These are phyloP conservation scores for Remersonia thermophila DNA, from an alignment of 2,329 filamentous ascomycete species.

Conservation along the genomic window DNA sequence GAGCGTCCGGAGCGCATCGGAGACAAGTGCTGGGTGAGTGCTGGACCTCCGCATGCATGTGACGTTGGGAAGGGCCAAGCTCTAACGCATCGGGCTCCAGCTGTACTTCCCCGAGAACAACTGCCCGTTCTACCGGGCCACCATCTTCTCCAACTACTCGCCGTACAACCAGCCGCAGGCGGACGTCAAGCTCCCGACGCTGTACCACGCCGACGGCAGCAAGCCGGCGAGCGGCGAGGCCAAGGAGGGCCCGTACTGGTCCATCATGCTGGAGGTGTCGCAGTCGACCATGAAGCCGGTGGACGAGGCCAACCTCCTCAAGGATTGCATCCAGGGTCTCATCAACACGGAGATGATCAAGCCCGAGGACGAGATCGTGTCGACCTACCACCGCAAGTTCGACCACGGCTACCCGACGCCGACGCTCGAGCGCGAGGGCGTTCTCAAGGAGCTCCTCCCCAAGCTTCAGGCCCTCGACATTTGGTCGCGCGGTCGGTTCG, in stretches of 20 bases:
- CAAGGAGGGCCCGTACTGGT: slow-evolving; percentile 94
- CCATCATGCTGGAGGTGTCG: slow-evolving; percentile 97
- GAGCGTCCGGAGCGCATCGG: slow-evolving; percentile 88
- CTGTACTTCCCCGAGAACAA: slow-evolving; percentile 98
- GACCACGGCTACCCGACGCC: slow-evolving; percentile 98
- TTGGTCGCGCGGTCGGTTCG: slow-evolving; percentile 90
- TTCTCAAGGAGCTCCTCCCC: slow-evolving; percentile 82
- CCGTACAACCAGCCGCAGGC: slow-evolving; percentile 89
- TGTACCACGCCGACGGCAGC: slow-evolving; percentile 75
- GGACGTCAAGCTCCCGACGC: slow-evolving; percentile 72
- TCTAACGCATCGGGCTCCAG: slow-evolving; percentile 28
- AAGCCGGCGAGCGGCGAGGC: slow-evolving; percentile 60
- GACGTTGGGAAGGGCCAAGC: neutral
- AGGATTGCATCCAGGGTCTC: slow-evolving; percentile 88
- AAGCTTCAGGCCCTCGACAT: slow-evolving; percentile 87
- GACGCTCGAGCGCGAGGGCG: slow-evolving; percentile 85
- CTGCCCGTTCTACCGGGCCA: slow-evolving; percentile 98
- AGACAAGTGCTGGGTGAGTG: slow-evolving; percentile 90
- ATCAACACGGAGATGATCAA: slow-evolving; percentile 97
- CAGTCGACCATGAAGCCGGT: slow-evolving; percentile 94
- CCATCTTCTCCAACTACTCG: slow-evolving; percentile 99
- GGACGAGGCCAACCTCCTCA: slow-evolving; percentile 69
- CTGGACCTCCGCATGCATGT: no score
- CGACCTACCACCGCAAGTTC: slow-evolving; percentile 95
- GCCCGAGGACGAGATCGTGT: slow-evolving; percentile 86